These are phyloP conservation scores for Xerocomellus amylosporus DNA, from an alignment of 768 basidiomycete genomes.

Conservation along the genomic window DNA sequence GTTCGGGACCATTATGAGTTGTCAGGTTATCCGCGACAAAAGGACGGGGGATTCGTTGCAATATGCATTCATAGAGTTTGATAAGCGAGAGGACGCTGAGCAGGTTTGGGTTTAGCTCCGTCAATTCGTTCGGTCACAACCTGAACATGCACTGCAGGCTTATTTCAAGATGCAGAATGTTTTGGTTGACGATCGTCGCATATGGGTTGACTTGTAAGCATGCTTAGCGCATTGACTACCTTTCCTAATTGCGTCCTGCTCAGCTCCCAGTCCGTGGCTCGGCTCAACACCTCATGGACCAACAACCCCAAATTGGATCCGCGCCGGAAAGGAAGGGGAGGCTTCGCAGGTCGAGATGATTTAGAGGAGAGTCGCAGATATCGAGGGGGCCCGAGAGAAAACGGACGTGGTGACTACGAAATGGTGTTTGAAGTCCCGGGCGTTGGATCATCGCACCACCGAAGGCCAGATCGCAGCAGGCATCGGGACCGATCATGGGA, in stretches of 20 bases:
- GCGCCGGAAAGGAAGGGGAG: slow-evolving; percentile 34
- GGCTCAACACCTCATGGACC: slow-evolving; percentile 78
- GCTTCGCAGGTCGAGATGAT: slow-evolving; percentile 73
- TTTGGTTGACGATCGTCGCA: slow-evolving; percentile 92
- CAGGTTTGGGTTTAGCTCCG: slow-evolving; percentile 53
- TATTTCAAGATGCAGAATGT: slow-evolving; percentile 99
- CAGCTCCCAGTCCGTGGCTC: slow-evolving; percentile 92
- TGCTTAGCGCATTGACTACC: slow-evolving; percentile 2
- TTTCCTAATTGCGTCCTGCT: slow-evolving; percentile 18
- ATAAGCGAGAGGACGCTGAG: slow-evolving; percentile 89
- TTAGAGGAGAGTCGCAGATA: slow-evolving; percentile 72
- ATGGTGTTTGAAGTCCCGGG: slow-evolving; percentile 85
- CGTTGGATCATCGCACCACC: slow-evolving; percentile 34
- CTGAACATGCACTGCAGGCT: slow-evolving; percentile 49
- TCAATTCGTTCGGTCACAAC: not conserved
- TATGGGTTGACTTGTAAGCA: slow-evolving; percentile 98
- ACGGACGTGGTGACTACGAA: slow-evolving; percentile 47
- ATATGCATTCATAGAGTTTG: slow-evolving; percentile 99
- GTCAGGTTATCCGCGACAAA: slow-evolving; percentile 96
- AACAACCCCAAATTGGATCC: slow-evolving; percentile 64
- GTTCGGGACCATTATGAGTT: slow-evolving; percentile 94
- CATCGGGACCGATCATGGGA: slow-evolving; percentile 47
- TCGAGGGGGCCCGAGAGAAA: slow-evolving; percentile 36
- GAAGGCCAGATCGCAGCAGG: slow-evolving; percentile 49
- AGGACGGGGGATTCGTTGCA: slow-evolving; percentile 94